These are phyloP conservation scores for Entomophthora muscae DNA, from an alignment of 371 early-diverging fungal species.

Conservation along the genomic window DNA sequence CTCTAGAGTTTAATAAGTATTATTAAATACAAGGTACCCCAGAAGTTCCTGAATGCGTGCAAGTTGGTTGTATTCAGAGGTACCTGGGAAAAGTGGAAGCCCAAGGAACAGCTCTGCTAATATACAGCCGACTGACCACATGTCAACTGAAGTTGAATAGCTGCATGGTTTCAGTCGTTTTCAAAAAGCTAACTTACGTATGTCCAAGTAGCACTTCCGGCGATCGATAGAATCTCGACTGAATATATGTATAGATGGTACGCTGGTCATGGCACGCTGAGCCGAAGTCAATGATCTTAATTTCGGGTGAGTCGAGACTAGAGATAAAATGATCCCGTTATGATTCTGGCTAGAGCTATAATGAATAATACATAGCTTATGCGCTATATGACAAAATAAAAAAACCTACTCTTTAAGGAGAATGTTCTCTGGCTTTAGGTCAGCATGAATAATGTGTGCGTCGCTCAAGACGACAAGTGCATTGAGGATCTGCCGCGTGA, in stretches of 20 bases:
- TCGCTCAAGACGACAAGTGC: constrained; percentile 54
- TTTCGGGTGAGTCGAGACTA: constrained; percentile 45
- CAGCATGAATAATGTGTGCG: constrained; percentile 90
- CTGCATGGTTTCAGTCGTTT: constrained; percentile 21
- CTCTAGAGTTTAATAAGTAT: constrained; percentile 14
- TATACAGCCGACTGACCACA: constrained; percentile 99
- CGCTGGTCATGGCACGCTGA: constrained; percentile 11
- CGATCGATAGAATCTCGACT: constrained; percentile 92
- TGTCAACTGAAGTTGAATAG: constrained; percentile 62
- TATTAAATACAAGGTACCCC: constrained; percentile 24
- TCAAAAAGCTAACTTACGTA: not conserved
- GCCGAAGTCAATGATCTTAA: constrained; percentile 99
- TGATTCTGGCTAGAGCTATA: constrained; percentile 11
- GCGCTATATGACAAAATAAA: no score
- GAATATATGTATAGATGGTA: constrained; percentile 89
- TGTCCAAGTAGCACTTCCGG: constrained; percentile 89
- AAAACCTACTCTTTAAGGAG: not conserved
- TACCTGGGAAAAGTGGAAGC: constrained; percentile 80
- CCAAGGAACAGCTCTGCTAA: constrained; percentile 93
- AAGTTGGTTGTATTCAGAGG: constrained; percentile 77
- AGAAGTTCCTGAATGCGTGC: constrained; percentile 70
- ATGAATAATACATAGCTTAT: not conserved
- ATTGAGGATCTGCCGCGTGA: constrained; percentile 73
- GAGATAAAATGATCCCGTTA: constrained; percentile 46
- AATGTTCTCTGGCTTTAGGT: constrained; percentile 89